Conservation (phyloP, 2,329 filamentous ascomycete species). For the Endoconidiophora polonica region DNA sequence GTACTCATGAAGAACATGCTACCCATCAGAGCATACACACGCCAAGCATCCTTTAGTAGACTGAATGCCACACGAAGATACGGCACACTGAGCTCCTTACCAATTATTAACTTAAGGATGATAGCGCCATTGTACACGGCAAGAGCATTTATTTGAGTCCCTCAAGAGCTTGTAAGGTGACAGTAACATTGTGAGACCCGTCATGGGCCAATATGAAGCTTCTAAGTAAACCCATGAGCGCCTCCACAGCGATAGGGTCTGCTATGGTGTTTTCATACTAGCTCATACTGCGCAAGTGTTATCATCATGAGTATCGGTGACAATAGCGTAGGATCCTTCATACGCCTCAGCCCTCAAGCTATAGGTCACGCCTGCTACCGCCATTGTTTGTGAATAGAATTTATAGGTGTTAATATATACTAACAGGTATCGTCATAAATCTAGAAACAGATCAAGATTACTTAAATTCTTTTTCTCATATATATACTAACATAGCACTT, state of each 20-base stretch:
- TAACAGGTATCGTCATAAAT: no score
- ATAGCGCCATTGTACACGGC: conserved; percentile 30
- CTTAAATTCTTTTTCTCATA: no score
- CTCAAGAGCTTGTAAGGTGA: neutral
- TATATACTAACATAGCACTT: no score
- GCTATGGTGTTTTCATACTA: no score
- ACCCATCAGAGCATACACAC: neutral
- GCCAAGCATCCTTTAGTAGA: conserved; percentile 1
- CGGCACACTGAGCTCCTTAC: conserved; percentile 26
- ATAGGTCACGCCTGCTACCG: no score
- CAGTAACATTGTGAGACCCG: neutral
- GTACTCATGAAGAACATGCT: neutral
- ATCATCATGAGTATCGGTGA: neutral
- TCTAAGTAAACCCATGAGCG: neutral
- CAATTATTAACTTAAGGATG: conserved; percentile 23
- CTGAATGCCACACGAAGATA: conserved; percentile 19
- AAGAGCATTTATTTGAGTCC: conserved; percentile 14
- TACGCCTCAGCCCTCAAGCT: neutral
- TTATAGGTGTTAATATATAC: no score
- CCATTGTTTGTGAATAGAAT: no score
- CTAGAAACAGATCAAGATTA: no score
- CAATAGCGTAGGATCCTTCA: neutral
- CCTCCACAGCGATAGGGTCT: no score
- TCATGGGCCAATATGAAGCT: neutral
- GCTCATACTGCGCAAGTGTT: neutral